A percentile compares a stretch with the other conserved stretches of the same genome.
These are phyloP conservation scores for Cucumis sativus DNA, from an alignment of 306 rosid genomes.

Conservation along the genomic window Cucumber_9930_V3 NC_026656.2:20729501-20730000, in stretches of 20 bases:
- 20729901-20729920: no score
- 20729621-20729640: not conserved
- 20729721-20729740: not conserved
- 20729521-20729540: not conserved
- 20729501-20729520: not conserved
- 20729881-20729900: no score
- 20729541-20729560: not conserved
- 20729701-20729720: constrained; percentile 3
- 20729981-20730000: no score
- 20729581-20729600: not conserved
- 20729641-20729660: not conserved
- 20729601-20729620: constrained; percentile 15
- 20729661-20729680: constrained; percentile 4
- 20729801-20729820: not conserved
- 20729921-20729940: no score
- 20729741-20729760: not conserved
- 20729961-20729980: no score
- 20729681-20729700: not conserved
- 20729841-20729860: not conserved
- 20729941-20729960: no score
- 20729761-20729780: not conserved
- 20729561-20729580: constrained; percentile 17
- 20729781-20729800: not conserved
- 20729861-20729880: no score
- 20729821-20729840: not conserved